These are phyloP conservation scores for Cocos nucifera DNA, from an alignment of 176 grass and related monocot genomes.

Conservation along the genomic window DNA sequence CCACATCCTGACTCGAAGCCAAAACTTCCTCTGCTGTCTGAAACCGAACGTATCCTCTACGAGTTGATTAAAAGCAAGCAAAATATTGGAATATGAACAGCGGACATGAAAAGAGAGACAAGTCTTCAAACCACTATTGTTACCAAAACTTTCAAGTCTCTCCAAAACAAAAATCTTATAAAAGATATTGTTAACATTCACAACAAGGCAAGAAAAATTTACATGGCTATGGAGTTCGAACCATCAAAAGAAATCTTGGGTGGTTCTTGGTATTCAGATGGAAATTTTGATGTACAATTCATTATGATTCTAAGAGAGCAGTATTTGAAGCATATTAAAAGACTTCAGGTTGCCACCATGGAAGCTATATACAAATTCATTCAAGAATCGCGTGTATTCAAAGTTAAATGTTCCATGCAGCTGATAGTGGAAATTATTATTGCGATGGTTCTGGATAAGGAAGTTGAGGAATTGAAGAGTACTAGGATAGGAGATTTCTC, in stretches of 20 bases:
- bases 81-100: slow-evolving; percentile 38
- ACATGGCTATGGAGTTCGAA: slow-evolving; percentile 47
- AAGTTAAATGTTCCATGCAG: slow-evolving; percentile 11
- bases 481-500: slow-evolving; percentile 39
- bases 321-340: slow-evolving; percentile 38
- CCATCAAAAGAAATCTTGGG: slow-evolving; percentile 47
- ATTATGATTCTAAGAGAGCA: slow-evolving; percentile 26
- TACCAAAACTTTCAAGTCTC: not conserved
- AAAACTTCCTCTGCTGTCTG: slow-evolving; percentile 1
- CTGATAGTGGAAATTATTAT: slow-evolving; percentile 39
- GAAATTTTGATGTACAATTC: slow-evolving; percentile 34
- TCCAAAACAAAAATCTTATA: slow-evolving; percentile 13
- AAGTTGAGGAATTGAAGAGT: slow-evolving; percentile 53
- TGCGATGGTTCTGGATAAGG: slow-evolving; percentile 50
- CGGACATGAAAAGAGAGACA: slow-evolving; percentile 6
- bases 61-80: slow-evolving; percentile 23
- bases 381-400: slow-evolving; percentile 7
- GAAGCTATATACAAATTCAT: slow-evolving; percentile 33
- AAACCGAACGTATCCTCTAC: slow-evolving; percentile 26
- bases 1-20: slow-evolving; percentile 3
- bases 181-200: slow-evolving; percentile 40
- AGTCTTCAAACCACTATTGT: slow-evolving; percentile 16
- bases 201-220: slow-evolving; percentile 38
- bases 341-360: slow-evolving; percentile 25
- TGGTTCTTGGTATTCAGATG: slow-evolving; percentile 51